Evolutionary conservation across 805 yeast species (phyloP).

Genomic region (Zygotorulaspora chibaensis): DNA sequence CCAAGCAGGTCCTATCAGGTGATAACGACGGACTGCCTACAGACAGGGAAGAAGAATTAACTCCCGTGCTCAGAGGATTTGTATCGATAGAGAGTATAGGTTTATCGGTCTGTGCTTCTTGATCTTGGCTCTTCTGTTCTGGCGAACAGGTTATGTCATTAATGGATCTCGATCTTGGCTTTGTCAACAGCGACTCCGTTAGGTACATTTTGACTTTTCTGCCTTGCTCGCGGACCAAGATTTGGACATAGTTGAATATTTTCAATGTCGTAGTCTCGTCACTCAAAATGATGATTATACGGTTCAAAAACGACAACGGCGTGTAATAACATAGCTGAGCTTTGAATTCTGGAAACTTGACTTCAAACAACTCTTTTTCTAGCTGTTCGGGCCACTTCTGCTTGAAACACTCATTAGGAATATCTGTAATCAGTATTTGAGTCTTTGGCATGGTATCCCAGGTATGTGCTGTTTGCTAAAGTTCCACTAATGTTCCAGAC

Average conservation of each 20-base stretch:
- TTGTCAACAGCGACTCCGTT: constrained; percentile 34
- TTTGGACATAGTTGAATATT: constrained; percentile 22
- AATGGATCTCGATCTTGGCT: constrained; percentile 25
- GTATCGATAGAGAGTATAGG: constrained; percentile 31
- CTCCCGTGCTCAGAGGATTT: constrained; percentile 23
- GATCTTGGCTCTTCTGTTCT: background rate
- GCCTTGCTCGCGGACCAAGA: constrained; percentile 8
- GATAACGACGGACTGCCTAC: constrained; percentile 31
- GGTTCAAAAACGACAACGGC: constrained; percentile 40
- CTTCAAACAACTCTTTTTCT: constrained; percentile 23
- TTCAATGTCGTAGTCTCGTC: constrained; percentile 25
- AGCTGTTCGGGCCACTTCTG: constrained; percentile 27
- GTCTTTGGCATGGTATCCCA: constrained; percentile 14
- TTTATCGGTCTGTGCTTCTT: constrained; percentile 5
- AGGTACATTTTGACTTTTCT: constrained; percentile 29
- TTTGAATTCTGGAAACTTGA: constrained; percentile 23
- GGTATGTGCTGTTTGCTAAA: background rate
- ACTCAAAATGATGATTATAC: constrained; percentile 39
- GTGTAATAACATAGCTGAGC: constrained; percentile 33
- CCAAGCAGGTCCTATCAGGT: constrained; percentile 25
- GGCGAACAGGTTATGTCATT: constrained; percentile 5
- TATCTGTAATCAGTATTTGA: constrained; percentile 33
- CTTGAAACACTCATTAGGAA: constrained; percentile 24
- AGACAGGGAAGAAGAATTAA: constrained; percentile 15
- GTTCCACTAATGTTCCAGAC: background rate